phyloP scores from a whole-genome alignment of 805 yeast genomes.

The Kluyveromyces siamensis region DNA sequence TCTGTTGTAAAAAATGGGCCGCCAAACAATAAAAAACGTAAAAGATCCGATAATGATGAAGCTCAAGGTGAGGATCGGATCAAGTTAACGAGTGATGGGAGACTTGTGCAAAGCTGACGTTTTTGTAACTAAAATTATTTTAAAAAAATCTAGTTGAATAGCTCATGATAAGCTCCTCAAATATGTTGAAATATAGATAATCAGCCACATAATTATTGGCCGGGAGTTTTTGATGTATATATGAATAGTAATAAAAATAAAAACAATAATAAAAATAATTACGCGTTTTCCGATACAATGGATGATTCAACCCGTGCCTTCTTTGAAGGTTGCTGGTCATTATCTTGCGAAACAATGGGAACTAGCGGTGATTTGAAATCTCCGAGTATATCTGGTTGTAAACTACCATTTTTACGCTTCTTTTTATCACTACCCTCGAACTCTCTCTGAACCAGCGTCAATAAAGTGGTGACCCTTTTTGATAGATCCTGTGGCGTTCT shows the following conservation, averaged over 20 bases:
- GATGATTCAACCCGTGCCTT: neutral
- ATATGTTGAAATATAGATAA: neutral
- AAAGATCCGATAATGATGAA: neutral
- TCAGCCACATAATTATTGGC: neutral
- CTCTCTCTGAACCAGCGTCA: slow-evolving; percentile 63
- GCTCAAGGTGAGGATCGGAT: neutral
- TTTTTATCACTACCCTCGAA: slow-evolving; percentile 43
- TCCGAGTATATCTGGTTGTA: neutral
- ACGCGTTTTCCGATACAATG: neutral
- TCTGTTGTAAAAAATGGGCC: slow-evolving; percentile 17
- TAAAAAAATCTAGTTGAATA: neutral
- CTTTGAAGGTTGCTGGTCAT: neutral
- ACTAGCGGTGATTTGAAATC: neutral
- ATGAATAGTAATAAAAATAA: neutral
- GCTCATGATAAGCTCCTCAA: too few species aligned
- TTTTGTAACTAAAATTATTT: neutral
- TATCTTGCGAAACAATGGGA: neutral
- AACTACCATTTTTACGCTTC: neutral
- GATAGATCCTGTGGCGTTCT: slow-evolving; percentile 65
- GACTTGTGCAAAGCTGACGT: neutral
- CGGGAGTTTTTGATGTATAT: neutral
- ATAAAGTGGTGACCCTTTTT: slow-evolving; percentile 57
- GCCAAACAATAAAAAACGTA: slow-evolving; percentile 4
- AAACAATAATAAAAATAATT: too few species aligned
- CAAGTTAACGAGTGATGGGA: neutral